phyloP scores from a whole-genome alignment of 495 filamentous ascomycete genomes.

The Bathelium albidoporum region DNA sequence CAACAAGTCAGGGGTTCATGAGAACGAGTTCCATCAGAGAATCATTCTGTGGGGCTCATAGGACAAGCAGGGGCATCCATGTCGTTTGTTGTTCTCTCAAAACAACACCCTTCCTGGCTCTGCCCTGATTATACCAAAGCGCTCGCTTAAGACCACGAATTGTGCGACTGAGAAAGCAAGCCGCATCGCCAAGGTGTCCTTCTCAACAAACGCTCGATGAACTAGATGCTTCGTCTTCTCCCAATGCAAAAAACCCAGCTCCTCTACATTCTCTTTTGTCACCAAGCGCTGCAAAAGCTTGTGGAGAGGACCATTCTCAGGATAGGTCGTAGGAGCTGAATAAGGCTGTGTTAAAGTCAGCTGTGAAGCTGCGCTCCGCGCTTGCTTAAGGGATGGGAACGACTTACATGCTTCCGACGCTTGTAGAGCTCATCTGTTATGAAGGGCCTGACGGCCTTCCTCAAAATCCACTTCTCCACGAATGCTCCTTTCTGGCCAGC shows the following conservation, averaged over 20 bases:
- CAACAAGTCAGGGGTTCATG: too few relatives aligned
- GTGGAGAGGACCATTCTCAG: conserved; percentile 31
- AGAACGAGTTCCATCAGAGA: too few relatives aligned
- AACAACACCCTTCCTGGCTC: neutral
- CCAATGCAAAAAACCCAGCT: conserved; percentile 36
- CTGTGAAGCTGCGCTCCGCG: neutral
- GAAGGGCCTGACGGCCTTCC: conserved; percentile 39
- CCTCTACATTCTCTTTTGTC: conserved; percentile 34
- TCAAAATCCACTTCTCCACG: conserved; percentile 41
- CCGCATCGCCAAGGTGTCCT: conserved; percentile 16
- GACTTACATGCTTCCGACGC: conserved; percentile 31
- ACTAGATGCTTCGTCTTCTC: conserved; percentile 22
- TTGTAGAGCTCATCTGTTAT: conserved; percentile 42
- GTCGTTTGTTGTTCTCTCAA: neutral
- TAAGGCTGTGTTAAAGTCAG: conserved; percentile 23
- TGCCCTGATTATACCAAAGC: conserved; percentile 20
- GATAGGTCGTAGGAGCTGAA: conserved; percentile 28
- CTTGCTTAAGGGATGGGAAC: neutral
- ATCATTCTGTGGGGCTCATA: neutral
- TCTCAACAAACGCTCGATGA: conserved; percentile 26
- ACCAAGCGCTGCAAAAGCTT: conserved; percentile 25
- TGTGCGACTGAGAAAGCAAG: conserved; percentile 17
- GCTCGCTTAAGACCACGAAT: conserved; percentile 18
- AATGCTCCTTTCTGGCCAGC: conserved; percentile 13
- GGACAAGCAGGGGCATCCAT: too few relatives aligned